These are phyloP conservation scores for Pseudogymnoascus sp. DNA, from an alignment of 2,329 filamentous ascomycete genomes.

Conservation along the genomic window DNA sequence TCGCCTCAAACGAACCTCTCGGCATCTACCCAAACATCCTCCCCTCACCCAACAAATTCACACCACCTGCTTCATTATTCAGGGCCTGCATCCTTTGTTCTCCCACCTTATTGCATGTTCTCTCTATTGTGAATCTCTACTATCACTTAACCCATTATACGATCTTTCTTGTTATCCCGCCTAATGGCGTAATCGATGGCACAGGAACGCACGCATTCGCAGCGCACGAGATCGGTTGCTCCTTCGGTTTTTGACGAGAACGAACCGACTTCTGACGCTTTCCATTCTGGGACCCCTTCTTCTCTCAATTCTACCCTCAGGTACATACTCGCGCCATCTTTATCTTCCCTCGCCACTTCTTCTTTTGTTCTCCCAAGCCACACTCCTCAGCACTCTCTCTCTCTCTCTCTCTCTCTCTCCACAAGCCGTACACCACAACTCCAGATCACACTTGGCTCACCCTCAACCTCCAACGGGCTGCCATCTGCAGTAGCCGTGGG, in stretches of 20 bases:
- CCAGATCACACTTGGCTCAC: conserved; percentile 12
- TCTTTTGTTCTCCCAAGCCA: neutral
- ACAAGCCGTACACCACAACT: neutral
- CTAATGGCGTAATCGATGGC: conserved; percentile 17
- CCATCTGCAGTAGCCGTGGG: conserved; percentile 9
- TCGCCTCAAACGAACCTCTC: conserved; percentile 1
- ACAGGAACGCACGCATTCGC: conserved; percentile 15
- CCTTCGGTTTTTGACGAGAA: conserved; percentile 13
- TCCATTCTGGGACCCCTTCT: conserved; percentile 11
- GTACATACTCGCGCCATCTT: conserved; percentile 11
- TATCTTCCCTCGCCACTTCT: neutral
- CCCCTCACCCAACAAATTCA: neutral
- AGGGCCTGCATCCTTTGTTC: conserved; percentile 4
- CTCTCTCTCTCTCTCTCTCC: neutral
- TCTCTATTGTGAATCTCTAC: neutral
- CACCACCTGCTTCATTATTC: neutral
- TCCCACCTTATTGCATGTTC: neutral
- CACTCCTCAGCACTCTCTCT: neutral
- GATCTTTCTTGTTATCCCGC: conserved; percentile 4
- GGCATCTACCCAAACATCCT: neutral
- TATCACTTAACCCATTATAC: neutral
- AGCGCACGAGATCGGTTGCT: conserved; percentile 14
- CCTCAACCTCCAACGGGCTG: conserved; percentile 1
- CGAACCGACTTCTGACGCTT: conserved; percentile 7
- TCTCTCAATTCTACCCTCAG: conserved; percentile 11